Evolutionary conservation across 345 rosid genomes (phyloP), one percentile per base, ranked within the genome.

Genomic region (Cardamine chenopodiifolia): DNA sequence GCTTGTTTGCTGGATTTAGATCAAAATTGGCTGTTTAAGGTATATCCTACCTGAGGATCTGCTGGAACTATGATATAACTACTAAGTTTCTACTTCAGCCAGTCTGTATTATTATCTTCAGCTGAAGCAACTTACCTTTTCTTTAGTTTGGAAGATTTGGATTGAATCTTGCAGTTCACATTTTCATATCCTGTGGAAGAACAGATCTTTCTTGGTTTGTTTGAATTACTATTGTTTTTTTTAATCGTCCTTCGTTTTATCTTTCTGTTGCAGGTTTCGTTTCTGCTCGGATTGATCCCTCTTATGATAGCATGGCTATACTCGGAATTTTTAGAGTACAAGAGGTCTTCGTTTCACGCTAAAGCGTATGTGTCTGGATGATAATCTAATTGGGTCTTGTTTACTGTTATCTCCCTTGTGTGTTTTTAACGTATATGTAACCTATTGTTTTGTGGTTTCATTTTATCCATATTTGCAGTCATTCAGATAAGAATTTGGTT

Each of bases 401-500:
- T 29, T 29, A 29, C 31, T 29, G 31, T 29, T 29, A 29, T 29
- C 31, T 29, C 31, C 12, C 53, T 1, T 44, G 5, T 53, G 55
- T 40, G 20, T 72, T 47, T 18, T 8, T 31, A 34, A 54, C 62
- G 31, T 54, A 18, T 28, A 8, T 14, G 23, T 7, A 18, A 54
- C 20, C 8, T 65, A 0, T 58, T n/a, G 0, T 47, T 40, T 12
- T 40, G 8, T 20, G 53, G 34, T 59, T 54, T 17, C 25, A 6
- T 6, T 23, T 35, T 35, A 23, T 9, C n/a, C 62, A 49, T 39
- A 71, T 42, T 42, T 81, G 85, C 90, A 93, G 98, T 68, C 97
- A 91, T 83, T 89, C 98, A 39, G 97, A 89, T 81, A 87, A 79
- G 62, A 91, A 93, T 77, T 85, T 93, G 81, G 87, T 67, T 83